Evolutionary conservation across 306 rosid genomes (phyloP).

Genomic region (Quillaja saponaria): DNA sequence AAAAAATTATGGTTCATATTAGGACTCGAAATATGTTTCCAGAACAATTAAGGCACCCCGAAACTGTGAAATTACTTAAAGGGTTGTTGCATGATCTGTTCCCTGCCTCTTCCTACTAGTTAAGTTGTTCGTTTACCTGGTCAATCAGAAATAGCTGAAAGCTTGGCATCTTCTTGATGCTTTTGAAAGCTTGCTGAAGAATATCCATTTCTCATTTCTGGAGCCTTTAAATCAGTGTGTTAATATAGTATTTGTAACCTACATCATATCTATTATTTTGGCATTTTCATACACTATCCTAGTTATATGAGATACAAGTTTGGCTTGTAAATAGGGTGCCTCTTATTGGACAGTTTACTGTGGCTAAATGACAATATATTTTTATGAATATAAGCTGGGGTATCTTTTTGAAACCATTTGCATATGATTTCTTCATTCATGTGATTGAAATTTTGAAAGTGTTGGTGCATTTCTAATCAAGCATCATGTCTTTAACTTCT

Average conservation of each 20-base stretch:
- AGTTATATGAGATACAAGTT: background rate
- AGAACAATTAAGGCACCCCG: background rate
- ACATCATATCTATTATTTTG: background rate
- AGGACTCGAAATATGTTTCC: background rate
- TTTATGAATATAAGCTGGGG: no score
- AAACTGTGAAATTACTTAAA: background rate
- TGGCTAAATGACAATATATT: background rate
- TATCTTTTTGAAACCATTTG: background rate
- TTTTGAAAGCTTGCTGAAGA: background rate
- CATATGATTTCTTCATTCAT: background rate
- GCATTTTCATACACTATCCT: background rate
- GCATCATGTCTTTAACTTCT: background rate
- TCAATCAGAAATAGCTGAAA: background rate
- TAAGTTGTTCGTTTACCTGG: constrained; percentile 2
- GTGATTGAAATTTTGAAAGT: background rate
- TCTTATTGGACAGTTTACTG: background rate
- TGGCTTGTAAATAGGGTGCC: background rate
- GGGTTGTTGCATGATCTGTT: background rate
- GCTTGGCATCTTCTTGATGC: background rate
- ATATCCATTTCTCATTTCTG: background rate
- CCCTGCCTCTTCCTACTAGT: background rate
- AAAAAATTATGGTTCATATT: background rate
- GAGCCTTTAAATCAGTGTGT: no score
- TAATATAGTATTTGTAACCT: background rate
- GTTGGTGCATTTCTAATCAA: background rate